Evolutionary conservation across 2,329 filamentous ascomycete species (phyloP).

Genomic region (Colletotrichum sidae): DNA sequence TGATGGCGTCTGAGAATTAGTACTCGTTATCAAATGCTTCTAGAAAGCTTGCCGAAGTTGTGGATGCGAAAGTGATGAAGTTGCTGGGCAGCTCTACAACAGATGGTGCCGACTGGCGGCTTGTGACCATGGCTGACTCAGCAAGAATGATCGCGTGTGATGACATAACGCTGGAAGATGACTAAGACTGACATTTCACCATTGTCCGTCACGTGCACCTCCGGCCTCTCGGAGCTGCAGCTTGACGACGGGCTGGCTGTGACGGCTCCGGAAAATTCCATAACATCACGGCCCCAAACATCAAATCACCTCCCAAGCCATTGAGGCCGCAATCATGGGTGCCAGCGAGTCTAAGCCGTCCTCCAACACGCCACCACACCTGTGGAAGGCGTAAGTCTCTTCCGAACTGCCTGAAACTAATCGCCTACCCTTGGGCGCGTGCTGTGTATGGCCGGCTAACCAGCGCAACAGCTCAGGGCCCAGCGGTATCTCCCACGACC

Average conservation of each 20-base stretch:
- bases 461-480: conserved; percentile 54
- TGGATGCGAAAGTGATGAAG: background rate
- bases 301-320: conserved; percentile 36
- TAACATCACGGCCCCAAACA: conserved; percentile 37
- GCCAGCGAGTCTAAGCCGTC: conserved; percentile 67
- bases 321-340: conserved; percentile 62
- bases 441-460: conserved; percentile 22
- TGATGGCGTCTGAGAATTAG: conserved; percentile 13
- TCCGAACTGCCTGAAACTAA: conserved; percentile 7
- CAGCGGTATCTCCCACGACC: conserved; percentile 77
- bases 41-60: conserved; percentile 6
- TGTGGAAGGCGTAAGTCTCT: conserved; percentile 67
- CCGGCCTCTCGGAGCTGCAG: conserved; percentile 38
- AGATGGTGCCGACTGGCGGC: conserved; percentile 8
- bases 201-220: conserved; percentile 27
- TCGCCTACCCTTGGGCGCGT: background rate
- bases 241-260: conserved; percentile 31
- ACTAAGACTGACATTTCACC: background rate
- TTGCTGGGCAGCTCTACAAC: conserved; percentile 5
- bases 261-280: conserved; percentile 39
- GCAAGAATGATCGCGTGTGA: background rate
- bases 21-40: conserved; percentile 19
- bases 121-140: background rate
- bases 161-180: conserved; percentile 1
- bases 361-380: conserved; percentile 53